Conservation (phyloP, 2,329 filamentous ascomycete species). For the Neonectria faginata region DNA sequence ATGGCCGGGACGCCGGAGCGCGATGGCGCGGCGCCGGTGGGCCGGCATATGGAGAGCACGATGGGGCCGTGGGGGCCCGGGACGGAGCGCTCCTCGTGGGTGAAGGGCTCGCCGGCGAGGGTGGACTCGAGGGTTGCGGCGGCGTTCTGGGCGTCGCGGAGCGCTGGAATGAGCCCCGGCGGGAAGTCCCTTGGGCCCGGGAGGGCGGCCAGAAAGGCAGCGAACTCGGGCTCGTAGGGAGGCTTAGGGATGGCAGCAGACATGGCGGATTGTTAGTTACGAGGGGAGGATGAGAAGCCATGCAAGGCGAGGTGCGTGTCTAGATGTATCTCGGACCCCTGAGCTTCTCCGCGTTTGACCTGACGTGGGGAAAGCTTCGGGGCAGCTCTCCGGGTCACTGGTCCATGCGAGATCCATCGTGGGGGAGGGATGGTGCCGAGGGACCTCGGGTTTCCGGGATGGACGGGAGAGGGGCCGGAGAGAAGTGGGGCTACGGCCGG, state of each 20-base stretch:
- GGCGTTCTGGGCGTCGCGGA: constrained; percentile 30
- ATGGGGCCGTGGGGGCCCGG: constrained; percentile 35
- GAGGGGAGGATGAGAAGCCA: neutral
- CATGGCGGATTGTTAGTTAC: constrained; percentile 18
- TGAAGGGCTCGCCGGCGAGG: constrained; percentile 35
- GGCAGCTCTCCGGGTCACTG: constrained; percentile 9
- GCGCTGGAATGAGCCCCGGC: constrained; percentile 30
- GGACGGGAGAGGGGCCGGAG: constrained; percentile 5
- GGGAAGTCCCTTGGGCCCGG: constrained; percentile 28
- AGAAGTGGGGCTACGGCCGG: constrained; percentile 18
- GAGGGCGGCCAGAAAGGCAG: constrained; percentile 31
- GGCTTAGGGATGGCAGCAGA: constrained; percentile 30
- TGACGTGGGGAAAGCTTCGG: constrained; percentile 10
- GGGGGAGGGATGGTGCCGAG: constrained; percentile 21
- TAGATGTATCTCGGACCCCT: neutral
- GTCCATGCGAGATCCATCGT: neutral
- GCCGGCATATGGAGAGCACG: constrained; percentile 39
- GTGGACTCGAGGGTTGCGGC: constrained; percentile 29
- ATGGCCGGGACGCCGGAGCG: constrained; percentile 32
- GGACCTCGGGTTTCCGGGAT: constrained; percentile 23
- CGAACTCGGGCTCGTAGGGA: constrained; percentile 40
- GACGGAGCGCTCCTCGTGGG: constrained; percentile 36
- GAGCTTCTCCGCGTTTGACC: constrained; percentile 7
- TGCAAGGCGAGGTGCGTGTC: neutral
- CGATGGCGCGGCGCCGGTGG: constrained; percentile 3